Evolutionary conservation across 2,329 filamentous ascomycete species (phyloP), one percentile per base, ranked within the genome.

Genomic region (Colletotrichum shisoi): DNA sequence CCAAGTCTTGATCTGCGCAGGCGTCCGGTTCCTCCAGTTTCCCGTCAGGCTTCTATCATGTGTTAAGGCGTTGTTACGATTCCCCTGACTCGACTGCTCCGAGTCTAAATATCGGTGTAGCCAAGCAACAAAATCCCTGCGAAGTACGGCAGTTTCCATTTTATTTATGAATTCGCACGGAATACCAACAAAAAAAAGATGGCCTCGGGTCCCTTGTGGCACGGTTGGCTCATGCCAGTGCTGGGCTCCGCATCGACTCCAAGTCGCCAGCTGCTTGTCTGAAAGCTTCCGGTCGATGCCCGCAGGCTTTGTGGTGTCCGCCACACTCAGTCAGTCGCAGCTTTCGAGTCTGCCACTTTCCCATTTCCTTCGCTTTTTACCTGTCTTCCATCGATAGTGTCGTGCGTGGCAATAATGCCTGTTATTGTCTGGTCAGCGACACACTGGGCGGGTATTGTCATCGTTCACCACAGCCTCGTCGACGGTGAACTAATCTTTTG

Each of bases 401-500:
- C 21, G 34, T 40, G 42, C 7, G 24, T n/a, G 54, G 39, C 40
- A 21, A 12, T 42, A 31, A 21, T 42, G 7, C n/a, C 27, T 19
- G 13, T 49, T 39, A 27, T 62, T 62, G 51, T 57, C 39, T 52
- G 31, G 15, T 54, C 39, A 42, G 48, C 31, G 44, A 37, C 51
- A 48, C 51, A 24, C 13, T 62, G 31, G 44, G 37, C 27, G 44
- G 37, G 45, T 34, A 34, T 8, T 37, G 19, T 62, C n/a, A 42
- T 21, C 42, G 44, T 66, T 54, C 57, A 44, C n/a, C 31, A 57
- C 44, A 45, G 49, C 63, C 57, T 65, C 37, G 34, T 49, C n/a
- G 42, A 59, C 37, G 64, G 65, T 54, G 46, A 54, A 57, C 27
- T 59, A 60, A 65, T 65, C 39, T 37, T 48, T 37, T 54, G 62